Percentiles rank a stretch among this genome's conserved stretches.
Conservation (phyloP, 2,329 filamentous ascomycete species). For the Metarhizium sp. region DNA sequence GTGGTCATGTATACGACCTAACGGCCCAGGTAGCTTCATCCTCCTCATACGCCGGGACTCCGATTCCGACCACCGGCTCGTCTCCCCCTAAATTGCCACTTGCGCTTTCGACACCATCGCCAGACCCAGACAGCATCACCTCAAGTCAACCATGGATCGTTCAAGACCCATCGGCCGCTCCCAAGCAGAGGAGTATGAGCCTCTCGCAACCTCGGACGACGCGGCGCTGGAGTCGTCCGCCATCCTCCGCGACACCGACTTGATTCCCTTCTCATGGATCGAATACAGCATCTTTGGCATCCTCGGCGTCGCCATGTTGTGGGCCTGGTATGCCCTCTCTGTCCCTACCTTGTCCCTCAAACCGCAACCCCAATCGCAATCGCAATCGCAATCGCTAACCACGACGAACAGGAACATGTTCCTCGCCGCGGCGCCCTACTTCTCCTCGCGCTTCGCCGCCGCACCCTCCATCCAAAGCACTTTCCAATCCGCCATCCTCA, state of each 20-base stretch:
- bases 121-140: not conserved
- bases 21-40: not conserved
- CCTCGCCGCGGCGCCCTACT: slow-evolving; percentile 88
- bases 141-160: slow-evolving; percentile 15
- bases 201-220: slow-evolving; percentile 19
- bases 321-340: slow-evolving; percentile 67
- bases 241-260: slow-evolving; percentile 23
- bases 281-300: slow-evolving; percentile 81
- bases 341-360: not conserved
- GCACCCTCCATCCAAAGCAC: slow-evolving; percentile 64
- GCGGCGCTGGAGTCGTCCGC: slow-evolving; percentile 16
- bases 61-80: no score
- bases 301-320: slow-evolving; percentile 87
- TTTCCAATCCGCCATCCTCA: slow-evolving; percentile 85
- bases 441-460: slow-evolving; percentile 68
- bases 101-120: not conserved
- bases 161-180: slow-evolving; percentile 13
- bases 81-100: no score
- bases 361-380: not conserved
- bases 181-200: slow-evolving; percentile 21
- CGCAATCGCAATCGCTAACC: not conserved
- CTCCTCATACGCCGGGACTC: no score
- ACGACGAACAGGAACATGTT: slow-evolving; percentile 78
- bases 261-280: slow-evolving; percentile 65
- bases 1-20: not conserved